phyloP scores from a whole-genome alignment of 2,329 filamentous ascomycete genomes.

The Neoarthrinium moseri region DNA sequence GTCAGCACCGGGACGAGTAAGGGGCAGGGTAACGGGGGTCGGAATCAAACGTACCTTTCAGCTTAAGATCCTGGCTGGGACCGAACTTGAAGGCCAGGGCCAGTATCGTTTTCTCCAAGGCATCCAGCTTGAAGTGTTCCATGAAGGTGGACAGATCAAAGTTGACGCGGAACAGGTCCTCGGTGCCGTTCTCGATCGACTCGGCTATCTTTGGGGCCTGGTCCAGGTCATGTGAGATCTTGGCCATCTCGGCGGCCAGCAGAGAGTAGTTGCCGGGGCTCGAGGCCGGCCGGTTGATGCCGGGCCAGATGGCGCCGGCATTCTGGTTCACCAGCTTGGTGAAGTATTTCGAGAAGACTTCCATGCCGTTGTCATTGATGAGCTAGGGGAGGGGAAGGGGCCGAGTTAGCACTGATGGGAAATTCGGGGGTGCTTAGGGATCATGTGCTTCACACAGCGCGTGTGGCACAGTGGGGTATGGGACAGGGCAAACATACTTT shows the following conservation, averaged over 20 bases:
- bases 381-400: conserved; percentile 53
- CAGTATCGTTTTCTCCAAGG: conserved; percentile 81
- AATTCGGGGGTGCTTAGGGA: background rate
- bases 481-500: conserved; percentile 60
- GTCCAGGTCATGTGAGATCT: conserved; percentile 75
- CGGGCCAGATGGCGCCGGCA: conserved; percentile 86
- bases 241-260: conserved; percentile 79
- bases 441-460: too few relatives aligned
- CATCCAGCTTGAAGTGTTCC: conserved; percentile 92
- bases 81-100: conserved; percentile 85
- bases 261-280: conserved; percentile 82
- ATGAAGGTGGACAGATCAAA: conserved; percentile 96
- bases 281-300: conserved; percentile 68
- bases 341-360: conserved; percentile 96
- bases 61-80: conserved; percentile 77
- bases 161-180: conserved; percentile 91
- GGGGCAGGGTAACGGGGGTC: background rate
- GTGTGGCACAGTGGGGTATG: background rate
- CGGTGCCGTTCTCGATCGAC: conserved; percentile 84
- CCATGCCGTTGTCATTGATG: conserved; percentile 98
- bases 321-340: conserved; percentile 88
- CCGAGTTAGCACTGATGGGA: conserved; percentile 6
- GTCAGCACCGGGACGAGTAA: conserved; percentile 14
- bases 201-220: conserved; percentile 92
- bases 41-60: conserved; percentile 68